A percentile compares a stretch with the other conserved stretches of the same genome.
phyloP scores from a whole-genome alignment of 2,329 filamentous ascomycete genomes.

The Ophiocordyceps unilateralis region DNA sequence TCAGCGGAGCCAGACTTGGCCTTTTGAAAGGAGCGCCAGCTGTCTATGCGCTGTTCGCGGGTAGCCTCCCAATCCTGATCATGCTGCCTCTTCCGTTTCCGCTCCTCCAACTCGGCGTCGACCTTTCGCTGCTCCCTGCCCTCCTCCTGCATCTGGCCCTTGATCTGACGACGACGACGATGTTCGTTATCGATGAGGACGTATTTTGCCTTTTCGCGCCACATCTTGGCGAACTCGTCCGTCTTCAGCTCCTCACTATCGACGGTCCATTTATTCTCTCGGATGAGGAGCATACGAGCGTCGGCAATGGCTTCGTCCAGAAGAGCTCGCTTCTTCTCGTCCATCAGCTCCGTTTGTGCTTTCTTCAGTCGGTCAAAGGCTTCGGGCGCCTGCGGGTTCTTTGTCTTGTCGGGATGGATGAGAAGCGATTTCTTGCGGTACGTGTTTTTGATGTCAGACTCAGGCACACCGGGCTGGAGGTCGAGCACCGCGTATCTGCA shows the following conservation, averaged over 20 bases:
- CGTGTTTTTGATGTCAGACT: conserved; percentile 84
- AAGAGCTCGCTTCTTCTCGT: conserved; percentile 75
- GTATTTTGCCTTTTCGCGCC: conserved; percentile 77
- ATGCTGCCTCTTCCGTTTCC: conserved; percentile 78
- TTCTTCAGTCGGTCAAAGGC: conserved; percentile 96
- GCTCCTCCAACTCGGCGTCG: conserved; percentile 66
- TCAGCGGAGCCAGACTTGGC: conserved; percentile 37
- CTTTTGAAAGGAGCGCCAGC: conserved; percentile 87
- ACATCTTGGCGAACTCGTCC: conserved; percentile 64
- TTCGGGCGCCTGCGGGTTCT: conserved; percentile 77
- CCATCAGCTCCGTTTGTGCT: conserved; percentile 76
- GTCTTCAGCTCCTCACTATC: conserved; percentile 79
- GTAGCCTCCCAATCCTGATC: conserved; percentile 93
- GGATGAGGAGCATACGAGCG: conserved; percentile 84
- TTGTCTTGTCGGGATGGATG: conserved; percentile 96
- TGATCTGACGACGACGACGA: conserved; percentile 65
- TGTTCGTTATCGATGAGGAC: conserved; percentile 91
- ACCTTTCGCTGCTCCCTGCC: conserved; percentile 72
- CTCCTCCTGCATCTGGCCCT: conserved; percentile 93
- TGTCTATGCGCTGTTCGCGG: conserved; percentile 77
- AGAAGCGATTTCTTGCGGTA: conserved; percentile 98
- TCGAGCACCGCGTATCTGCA: conserved; percentile 78
- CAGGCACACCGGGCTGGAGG: conserved; percentile 84
- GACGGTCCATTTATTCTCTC: conserved; percentile 82
- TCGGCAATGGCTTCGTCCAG: conserved; percentile 94